Conservation (phyloP, 2,329 filamentous ascomycete genomes). For the Fusarium sp. region DNA sequence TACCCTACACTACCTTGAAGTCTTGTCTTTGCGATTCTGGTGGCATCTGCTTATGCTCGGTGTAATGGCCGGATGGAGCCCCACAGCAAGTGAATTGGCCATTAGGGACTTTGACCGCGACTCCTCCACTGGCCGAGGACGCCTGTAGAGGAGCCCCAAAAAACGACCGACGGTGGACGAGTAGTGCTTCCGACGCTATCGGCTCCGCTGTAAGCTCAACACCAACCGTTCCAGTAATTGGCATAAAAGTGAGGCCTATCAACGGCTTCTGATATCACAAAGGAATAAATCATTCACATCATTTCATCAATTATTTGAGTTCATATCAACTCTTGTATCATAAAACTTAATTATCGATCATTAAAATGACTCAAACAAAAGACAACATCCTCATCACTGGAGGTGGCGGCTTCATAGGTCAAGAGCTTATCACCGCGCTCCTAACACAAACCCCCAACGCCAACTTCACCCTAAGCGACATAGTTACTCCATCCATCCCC, state of each 20-base stretch:
- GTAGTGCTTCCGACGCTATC: not conserved
- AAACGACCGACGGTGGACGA: not conserved
- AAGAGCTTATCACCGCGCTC: slow-evolving; percentile 68
- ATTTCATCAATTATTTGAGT: not conserved
- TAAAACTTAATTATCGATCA: accelerated
- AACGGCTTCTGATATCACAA: not conserved
- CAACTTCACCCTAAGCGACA: slow-evolving; percentile 66
- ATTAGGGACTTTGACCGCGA: slow-evolving; percentile 7
- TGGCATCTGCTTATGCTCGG: not conserved
- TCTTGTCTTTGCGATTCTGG: not conserved
- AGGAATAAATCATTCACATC: not conserved
- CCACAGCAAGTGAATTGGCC: accelerated
- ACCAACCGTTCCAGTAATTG: not conserved
- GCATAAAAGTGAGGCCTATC: not conserved
- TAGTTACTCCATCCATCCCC: slow-evolving; percentile 63
- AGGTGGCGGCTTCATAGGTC: slow-evolving; percentile 72
- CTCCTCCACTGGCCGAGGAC: accelerated
- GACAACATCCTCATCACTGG: slow-evolving; percentile 69
- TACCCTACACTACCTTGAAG: not conserved
- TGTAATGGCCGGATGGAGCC: not conserved
- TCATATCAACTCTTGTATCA: not conserved
- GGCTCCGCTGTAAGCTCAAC: not conserved
- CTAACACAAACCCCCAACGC: slow-evolving; percentile 53
- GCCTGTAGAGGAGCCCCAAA: not conserved
- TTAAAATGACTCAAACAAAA: slow-evolving; percentile 23